Conservation (phyloP, 768 basidiomycete genomes). For the Thelephora ganbajun region DNA sequence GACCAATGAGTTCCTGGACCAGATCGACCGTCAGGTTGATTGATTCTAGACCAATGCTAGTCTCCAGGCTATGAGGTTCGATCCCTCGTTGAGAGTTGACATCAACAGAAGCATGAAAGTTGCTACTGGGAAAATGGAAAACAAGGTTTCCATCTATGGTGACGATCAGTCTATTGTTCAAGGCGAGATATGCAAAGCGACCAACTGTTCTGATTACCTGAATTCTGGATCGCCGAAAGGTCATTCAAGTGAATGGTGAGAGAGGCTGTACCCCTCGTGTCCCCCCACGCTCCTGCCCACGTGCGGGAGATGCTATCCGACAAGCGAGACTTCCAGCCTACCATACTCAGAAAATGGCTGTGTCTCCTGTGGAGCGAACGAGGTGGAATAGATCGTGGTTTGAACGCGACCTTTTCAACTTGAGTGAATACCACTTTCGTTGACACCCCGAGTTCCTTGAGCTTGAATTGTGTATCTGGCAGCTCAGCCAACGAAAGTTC, state of each 20-base stretch:
- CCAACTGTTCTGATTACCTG: neutral
- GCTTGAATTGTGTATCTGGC: slow-evolving; percentile 36
- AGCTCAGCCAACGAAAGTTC: slow-evolving; percentile 35
- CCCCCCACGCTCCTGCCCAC: slow-evolving; percentile 56
- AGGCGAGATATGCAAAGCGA: neutral
- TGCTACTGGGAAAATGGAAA: slow-evolving; percentile 32
- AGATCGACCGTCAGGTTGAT: slow-evolving; percentile 35
- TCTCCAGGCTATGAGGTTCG: slow-evolving; percentile 37
- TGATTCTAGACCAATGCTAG: slow-evolving; percentile 30
- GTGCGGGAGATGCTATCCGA: slow-evolving; percentile 47
- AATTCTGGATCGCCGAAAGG: slow-evolving; percentile 24
- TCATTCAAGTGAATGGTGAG: slow-evolving; percentile 35
- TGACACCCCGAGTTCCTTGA: slow-evolving; percentile 36
- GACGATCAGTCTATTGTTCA: neutral
- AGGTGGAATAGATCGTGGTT: slow-evolving; percentile 1
- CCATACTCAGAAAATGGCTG: slow-evolving; percentile 29
- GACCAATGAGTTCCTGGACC: slow-evolving; percentile 16
- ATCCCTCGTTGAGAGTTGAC: slow-evolving; percentile 49
- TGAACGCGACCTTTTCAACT: slow-evolving; percentile 23
- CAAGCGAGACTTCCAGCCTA: slow-evolving; percentile 51
- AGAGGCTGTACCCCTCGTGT: slow-evolving; percentile 40
- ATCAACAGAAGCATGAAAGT: slow-evolving; percentile 31
- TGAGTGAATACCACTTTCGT: slow-evolving; percentile 42
- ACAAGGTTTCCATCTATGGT: slow-evolving; percentile 15
- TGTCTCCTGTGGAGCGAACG: slow-evolving; percentile 8